Evolutionary conservation across 1,284 basidiomycete genomes (phyloP), one percentile per base, ranked within the genome.

Genomic region (Psilocybe mexicana): DNA sequence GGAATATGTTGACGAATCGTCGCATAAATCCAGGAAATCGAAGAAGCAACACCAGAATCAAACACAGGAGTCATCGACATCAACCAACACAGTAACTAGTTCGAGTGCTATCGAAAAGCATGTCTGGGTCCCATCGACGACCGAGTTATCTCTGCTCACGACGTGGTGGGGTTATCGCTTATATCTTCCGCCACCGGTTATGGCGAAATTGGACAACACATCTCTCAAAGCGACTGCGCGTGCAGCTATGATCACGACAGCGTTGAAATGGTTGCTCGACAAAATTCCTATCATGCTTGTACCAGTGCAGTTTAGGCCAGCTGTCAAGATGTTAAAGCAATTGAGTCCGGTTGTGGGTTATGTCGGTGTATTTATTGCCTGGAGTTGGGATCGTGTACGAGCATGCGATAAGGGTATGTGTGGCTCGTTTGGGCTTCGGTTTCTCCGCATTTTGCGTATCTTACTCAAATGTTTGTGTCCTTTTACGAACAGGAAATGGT

Each of bases 151-250:
- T 4, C 68, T 92, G 7, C 79, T 90, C 65, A 83, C 84, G 0
- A 82, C 83, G 57, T 92, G 90, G 90, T 92, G 90, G 90, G 90
- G 90, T 2, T 92, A 89, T 65, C 78, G 90, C 50, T 72, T 92
- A 70, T 91, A 78, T 64, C 79, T 92, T 24, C 88, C 88, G 0
- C 87, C 87, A 18, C 85, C 89, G 0, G 82, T 92, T 6, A 78
- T 92, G 65, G 77, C 77, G 2, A 71, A 83, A 43, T 78, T 92
- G n/a, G 80, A 84, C 63, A 81, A 84, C 65, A 80, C 78, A 40
- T 81, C 84, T 43, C 71, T 90, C 26, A 83, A 86, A 55, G 84
- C 87, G 0, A 84, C 84, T 14, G 87, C 90, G 63, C 83, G 87
- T 26, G 88, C 86, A 7, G 86, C 88, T 3, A 79, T 92, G 72